phyloP scores from a whole-genome alignment of 805 yeast species.

The Kazachstania viticola region DNA sequence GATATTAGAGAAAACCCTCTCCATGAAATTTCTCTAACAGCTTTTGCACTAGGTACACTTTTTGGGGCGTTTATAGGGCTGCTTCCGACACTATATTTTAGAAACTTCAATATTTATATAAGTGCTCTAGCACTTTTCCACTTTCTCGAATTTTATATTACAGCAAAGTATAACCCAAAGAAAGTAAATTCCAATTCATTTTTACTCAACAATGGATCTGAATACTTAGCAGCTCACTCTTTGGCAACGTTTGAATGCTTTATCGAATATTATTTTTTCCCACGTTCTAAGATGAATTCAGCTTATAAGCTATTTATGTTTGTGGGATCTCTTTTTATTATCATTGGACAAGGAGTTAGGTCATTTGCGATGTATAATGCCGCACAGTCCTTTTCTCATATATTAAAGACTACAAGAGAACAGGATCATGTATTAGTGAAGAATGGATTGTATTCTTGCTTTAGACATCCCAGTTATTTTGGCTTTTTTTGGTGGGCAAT shows the following conservation, averaged over 20 bases:
- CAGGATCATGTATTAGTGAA: slow-evolving; percentile 59
- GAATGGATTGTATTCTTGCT: slow-evolving; percentile 50
- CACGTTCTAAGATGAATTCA: slow-evolving; percentile 23
- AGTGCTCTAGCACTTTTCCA: slow-evolving; percentile 54
- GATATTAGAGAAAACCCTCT: slow-evolving; percentile 32
- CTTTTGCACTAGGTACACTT: slow-evolving; percentile 33
- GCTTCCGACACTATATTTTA: slow-evolving; percentile 20
- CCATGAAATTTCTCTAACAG: slow-evolving; percentile 33
- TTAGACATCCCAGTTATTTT: slow-evolving; percentile 83
- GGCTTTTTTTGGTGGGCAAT: slow-evolving; percentile 93
- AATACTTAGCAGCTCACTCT: slow-evolving; percentile 46
- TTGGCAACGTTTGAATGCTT: slow-evolving; percentile 41
- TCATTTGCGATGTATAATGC: slow-evolving; percentile 82
- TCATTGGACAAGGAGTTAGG: slow-evolving; percentile 58
- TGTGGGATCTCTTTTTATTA: slow-evolving; percentile 36
- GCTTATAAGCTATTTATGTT: slow-evolving; percentile 10
- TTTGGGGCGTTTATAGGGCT: slow-evolving; percentile 31
- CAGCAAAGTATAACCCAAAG: slow-evolving; percentile 60
- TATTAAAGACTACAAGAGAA: slow-evolving; percentile 43
- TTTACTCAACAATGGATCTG: slow-evolving; percentile 49
- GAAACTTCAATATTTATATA: slow-evolving; percentile 37
- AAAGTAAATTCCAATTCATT: slow-evolving; percentile 64
- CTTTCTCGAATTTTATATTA: slow-evolving; percentile 67
- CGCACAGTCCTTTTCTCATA: slow-evolving; percentile 74
- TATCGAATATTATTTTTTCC: slow-evolving; percentile 33